Evolutionary conservation across 148 eudicot genomes (phyloP).

Genomic region (Rhododendron henanense): DNA sequence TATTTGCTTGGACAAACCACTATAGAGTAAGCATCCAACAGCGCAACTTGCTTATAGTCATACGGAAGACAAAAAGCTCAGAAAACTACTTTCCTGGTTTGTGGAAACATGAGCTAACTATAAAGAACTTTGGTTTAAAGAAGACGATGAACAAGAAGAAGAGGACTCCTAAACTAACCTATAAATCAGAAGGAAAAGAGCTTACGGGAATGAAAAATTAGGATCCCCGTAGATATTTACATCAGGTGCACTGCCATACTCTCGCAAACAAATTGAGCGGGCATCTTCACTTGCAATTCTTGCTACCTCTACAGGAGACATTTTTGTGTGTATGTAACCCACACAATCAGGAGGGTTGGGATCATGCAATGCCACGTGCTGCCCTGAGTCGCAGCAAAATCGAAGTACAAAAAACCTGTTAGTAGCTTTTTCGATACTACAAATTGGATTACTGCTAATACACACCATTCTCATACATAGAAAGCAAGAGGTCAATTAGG

Average conservation of each 20-base stretch:
- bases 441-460: not conserved
- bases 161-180: not conserved
- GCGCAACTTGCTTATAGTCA: not conserved
- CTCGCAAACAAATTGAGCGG: conserved; percentile 72
- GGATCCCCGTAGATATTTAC: conserved; percentile 80
- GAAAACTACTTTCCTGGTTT: not conserved
- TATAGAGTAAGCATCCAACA: not conserved
- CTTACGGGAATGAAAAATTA: conserved; percentile 83
- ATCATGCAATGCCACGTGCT: conserved; percentile 92
- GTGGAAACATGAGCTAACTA: conserved; percentile 1
- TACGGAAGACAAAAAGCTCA: not conserved
- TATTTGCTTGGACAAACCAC: not conserved
- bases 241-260: conserved; percentile 86
- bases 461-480: not conserved
- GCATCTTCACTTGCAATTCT: conserved; percentile 91
- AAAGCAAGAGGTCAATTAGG: not conserved
- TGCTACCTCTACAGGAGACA: conserved; percentile 88
- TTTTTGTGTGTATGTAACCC: conserved; percentile 89
- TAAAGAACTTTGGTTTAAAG: not conserved
- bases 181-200: not conserved
- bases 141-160: not conserved
- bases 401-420: conserved; percentile 11
- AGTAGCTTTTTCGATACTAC: conserved; percentile 5
- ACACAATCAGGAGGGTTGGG: conserved; percentile 73
- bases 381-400: conserved; percentile 50